Evolutionary conservation across 768 basidiomycete genomes (phyloP), one percentile per base, ranked within the genome.

Genomic region (Coprinellus micaceus): DNA sequence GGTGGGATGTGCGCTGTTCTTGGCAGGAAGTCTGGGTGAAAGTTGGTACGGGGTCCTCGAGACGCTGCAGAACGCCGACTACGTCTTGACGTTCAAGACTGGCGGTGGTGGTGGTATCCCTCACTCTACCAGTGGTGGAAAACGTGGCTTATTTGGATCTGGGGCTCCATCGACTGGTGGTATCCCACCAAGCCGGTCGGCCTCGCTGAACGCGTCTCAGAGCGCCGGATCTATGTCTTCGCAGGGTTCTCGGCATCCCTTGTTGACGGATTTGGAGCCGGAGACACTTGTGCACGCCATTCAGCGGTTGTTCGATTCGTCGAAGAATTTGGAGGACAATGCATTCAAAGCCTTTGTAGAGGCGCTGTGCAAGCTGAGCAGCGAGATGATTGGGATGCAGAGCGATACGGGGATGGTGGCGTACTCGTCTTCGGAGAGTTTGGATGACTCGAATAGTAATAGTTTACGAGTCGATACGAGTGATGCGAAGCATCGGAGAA

Each of bases 21-120:
- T 98, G 9, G 89, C 92, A 0, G 91, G 90, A 0, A 88, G 86
- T 55, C 79, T 97, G 5, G 93, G 87, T n/a, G 81, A 86, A 56
- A 92, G 89, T 58, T 98, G 96, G 96, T 96, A 91, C 68, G 80
- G 87, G 44, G 82, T 98, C 9, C 76, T 98, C 52, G 95, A 98
- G 65, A 85, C 89, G 1, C 72, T 98, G 22, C 96, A 98, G 72
- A 98, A 94, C 61, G 95, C 96, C 6, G 94, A 96, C 63, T 94
- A 94, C 63, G 90, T 99, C 19, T 75, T 98, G 19, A 83, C 82
- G 9, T 75, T 80, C 63, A 88, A 84, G 69, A 72, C 70, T 5
- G 65, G 64, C 28, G 60, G 64, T 28, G 56, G 70, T 6, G 60
- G 21, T 39, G n/a, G 17, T 40, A 36, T 24, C 13, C 4, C 66